Percentiles rank a stretch among this genome's conserved stretches.
Evolutionary conservation across 164 flowering plant species (phyloP).

Genomic region (Platanus orientalis): DNA sequence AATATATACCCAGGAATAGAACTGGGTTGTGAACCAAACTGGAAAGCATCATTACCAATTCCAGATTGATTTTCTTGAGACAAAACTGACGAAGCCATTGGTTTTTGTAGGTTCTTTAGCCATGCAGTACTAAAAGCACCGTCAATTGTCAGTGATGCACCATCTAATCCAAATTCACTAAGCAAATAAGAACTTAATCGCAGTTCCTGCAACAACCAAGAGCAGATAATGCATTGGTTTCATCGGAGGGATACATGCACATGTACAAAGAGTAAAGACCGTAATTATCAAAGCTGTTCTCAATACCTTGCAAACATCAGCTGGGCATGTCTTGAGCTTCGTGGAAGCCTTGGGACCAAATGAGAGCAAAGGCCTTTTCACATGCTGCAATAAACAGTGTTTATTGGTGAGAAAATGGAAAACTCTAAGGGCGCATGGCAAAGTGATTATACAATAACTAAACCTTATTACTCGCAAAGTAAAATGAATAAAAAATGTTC

Average conservation of each 20-base stretch:
- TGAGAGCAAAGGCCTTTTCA: constrained; percentile 73
- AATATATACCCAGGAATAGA: constrained; percentile 73
- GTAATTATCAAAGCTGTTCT: not conserved
- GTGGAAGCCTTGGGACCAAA: constrained; percentile 94
- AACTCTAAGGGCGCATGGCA: not conserved
- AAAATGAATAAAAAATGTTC: not conserved
- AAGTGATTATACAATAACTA: not conserved
- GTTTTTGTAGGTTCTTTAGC: constrained; percentile 67
- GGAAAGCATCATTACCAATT: constrained; percentile 32
- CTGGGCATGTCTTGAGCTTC: constrained; percentile 70
- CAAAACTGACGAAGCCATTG: constrained; percentile 45
- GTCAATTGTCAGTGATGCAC: constrained; percentile 50
- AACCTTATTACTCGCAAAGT: not conserved
- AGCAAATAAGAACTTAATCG: constrained; percentile 73
- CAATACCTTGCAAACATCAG: constrained; percentile 77
- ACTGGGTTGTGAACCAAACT: constrained; percentile 62
- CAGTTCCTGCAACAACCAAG: constrained; percentile 51
- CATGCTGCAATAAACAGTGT: constrained; percentile 53
- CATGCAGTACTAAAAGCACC: constrained; percentile 78
- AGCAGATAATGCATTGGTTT: not conserved
- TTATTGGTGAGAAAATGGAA: not conserved
- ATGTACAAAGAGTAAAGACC: not conserved
- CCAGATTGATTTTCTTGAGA: constrained; percentile 44
- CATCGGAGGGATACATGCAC: not conserved
- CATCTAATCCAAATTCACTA: constrained; percentile 64